phyloP scores from a whole-genome alignment of 169 alveolate species.

The Babesia sp. region DNA sequence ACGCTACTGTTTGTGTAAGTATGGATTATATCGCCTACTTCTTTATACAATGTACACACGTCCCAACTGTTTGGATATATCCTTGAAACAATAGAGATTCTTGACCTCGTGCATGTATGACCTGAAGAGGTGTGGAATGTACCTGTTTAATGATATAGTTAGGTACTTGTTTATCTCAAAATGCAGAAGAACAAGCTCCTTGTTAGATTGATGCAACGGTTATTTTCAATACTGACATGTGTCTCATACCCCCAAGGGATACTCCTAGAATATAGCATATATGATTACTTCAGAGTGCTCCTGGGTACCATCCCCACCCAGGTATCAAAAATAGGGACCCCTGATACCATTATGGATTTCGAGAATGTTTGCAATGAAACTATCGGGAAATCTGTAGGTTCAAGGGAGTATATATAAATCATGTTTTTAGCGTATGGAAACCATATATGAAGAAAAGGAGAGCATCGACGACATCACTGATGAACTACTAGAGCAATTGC shows the following conservation, averaged over 20 bases:
- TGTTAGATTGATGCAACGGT: not conserved
- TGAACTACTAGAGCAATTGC: not conserved
- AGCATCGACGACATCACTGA: slow-evolving; percentile 1
- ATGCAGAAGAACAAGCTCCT: not conserved
- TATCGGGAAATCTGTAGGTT: slow-evolving; percentile 9
- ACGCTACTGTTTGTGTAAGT: no score
- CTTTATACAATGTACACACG: no score
- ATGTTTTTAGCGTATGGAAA: not conserved
- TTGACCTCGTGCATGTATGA: no score
- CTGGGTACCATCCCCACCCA: not conserved
- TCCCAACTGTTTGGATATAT: no score
- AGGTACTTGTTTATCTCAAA: no score
- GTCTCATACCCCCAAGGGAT: slow-evolving; percentile 1
- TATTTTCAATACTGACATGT: not conserved
- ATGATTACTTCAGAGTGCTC: not conserved
- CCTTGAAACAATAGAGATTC: no score
- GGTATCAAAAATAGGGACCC: not conserved
- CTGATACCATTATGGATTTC: not conserved
- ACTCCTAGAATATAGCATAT: not conserved
- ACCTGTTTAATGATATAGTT: no score
- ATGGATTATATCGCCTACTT: no score
- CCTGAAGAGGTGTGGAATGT: no score
- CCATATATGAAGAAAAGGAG: not conserved
- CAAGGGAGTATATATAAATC: not conserved
- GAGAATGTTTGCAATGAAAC: slow-evolving; percentile 2